These are phyloP conservation scores for Coemansia sp. DNA, from an alignment of 192 early-diverging fungal genomes.

Conservation along the genomic window DNA sequence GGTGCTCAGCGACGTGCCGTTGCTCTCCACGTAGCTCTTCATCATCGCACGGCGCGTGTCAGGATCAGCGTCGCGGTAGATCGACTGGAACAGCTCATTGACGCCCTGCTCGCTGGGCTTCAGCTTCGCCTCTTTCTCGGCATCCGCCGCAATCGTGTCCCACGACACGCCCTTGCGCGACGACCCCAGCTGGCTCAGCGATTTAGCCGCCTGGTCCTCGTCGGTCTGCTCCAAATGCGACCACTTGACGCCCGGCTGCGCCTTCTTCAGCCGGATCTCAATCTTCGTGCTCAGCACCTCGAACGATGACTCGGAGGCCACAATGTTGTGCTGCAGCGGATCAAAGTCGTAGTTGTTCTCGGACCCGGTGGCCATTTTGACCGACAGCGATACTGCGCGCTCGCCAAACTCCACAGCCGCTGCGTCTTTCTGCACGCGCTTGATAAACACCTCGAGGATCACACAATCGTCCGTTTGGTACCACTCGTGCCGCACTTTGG, in stretches of 20 bases:
- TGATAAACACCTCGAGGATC: constrained; percentile 87
- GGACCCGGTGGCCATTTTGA: constrained; percentile 79
- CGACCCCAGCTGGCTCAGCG: constrained; percentile 48
- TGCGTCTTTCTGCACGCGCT: constrained; percentile 73
- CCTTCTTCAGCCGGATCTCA: constrained; percentile 87
- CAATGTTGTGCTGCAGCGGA: constrained; percentile 77
- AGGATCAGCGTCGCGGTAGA: constrained; percentile 87
- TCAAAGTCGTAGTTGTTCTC: constrained; percentile 93
- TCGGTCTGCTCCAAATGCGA: constrained; percentile 60
- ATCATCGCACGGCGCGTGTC: constrained; percentile 93
- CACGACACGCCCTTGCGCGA: constrained; percentile 75
- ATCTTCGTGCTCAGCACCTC: constrained; percentile 92
- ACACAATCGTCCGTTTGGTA: constrained; percentile 92
- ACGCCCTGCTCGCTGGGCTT: constrained; percentile 88
- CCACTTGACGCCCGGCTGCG: constrained; percentile 78
- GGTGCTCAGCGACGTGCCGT: constrained; percentile 90
- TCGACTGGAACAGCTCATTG: constrained; percentile 88
- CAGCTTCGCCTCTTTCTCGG: constrained; percentile 76
- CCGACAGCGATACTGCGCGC: constrained; percentile 69
- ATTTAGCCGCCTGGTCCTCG: constrained; percentile 47
- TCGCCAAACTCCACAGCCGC: constrained; percentile 66
- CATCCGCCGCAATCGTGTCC: constrained; percentile 71
- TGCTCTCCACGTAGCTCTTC: constrained; percentile 95
- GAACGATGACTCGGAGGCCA: constrained; percentile 66
- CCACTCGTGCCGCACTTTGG: constrained; percentile 85